These are phyloP conservation scores for Cutaneotrichosporon cyanovorans DNA, from an alignment of 1,284 basidiomycete genomes.

Conservation along the genomic window DNA sequence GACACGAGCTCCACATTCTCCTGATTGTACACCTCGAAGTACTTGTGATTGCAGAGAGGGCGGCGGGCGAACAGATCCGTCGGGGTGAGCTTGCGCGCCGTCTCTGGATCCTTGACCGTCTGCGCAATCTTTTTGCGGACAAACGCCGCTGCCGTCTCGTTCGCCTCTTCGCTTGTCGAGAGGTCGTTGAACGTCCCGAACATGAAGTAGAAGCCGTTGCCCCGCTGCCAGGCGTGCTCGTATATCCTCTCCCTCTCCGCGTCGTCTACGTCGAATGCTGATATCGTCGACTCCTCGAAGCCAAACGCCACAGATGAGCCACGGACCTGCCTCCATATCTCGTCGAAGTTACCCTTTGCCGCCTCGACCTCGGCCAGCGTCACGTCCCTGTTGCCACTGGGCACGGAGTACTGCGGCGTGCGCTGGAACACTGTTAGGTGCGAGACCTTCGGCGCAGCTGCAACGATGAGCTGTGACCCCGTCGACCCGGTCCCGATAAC, in stretches of 20 bases:
- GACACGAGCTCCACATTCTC: conserved; percentile 10
- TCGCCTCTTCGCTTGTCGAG: conserved; percentile 1
- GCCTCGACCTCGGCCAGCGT: not conserved
- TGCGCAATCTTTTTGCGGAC: conserved; percentile 9
- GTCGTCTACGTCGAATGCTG: not conserved
- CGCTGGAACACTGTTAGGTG: conserved; percentile 13
- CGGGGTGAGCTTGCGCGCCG: conserved; percentile 7
- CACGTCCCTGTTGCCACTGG: conserved; percentile 7
- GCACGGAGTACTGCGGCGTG: conserved; percentile 12
- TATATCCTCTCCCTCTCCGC: conserved; percentile 7
- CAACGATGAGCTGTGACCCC: conserved; percentile 8
- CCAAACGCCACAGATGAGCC: conserved; percentile 5
- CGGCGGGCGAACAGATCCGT: conserved; percentile 10
- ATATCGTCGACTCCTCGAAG: conserved; percentile 5
- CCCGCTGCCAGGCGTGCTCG: conserved; percentile 7
- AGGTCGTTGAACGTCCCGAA: conserved; percentile 14
- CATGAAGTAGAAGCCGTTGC: conserved; percentile 4
- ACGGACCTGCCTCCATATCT: conserved; percentile 8
- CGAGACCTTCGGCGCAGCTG: not conserved
- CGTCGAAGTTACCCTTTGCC: not conserved
- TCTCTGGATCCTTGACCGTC: conserved; percentile 11
- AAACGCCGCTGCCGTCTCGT: conserved; percentile 9
- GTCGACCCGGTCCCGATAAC: conserved; percentile 10
- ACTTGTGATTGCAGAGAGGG: conserved; percentile 9
- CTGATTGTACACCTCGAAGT: conserved; percentile 15